Evolutionary conservation across 345 rosid genomes (phyloP).

Genomic region (Hypericum androsaemum): DNA sequence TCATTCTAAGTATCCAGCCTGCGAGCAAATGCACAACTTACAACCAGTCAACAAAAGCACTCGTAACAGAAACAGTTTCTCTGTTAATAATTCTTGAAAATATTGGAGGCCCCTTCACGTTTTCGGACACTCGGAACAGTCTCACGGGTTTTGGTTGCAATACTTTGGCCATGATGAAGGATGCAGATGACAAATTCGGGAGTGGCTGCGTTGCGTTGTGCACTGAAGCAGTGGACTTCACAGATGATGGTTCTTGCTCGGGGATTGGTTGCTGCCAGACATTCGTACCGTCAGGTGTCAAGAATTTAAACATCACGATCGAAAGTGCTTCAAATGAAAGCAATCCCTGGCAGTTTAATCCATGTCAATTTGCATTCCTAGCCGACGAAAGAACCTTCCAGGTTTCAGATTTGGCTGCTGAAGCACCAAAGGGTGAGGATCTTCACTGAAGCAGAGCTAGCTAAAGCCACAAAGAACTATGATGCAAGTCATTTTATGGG

Average conservation of each 20-base stretch:
- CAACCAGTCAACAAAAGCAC: neutral
- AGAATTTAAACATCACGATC: neutral
- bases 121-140: constrained; percentile 15
- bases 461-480: too few species aligned
- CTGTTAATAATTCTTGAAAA: neutral
- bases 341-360: constrained; percentile 3
- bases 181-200: accelerated
- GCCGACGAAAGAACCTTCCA: too few species aligned
- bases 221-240: too few species aligned
- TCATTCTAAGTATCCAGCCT: neutral
- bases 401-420: too few species aligned
- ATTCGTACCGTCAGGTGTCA: constrained; percentile 8
- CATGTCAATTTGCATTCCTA: constrained; percentile 10
- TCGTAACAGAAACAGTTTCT: neutral
- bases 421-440: too few species aligned
- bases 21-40: constrained; percentile 5
- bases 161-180: neutral
- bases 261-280: too few species aligned
- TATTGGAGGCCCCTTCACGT: neutral
- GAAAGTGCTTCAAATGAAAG: neutral
- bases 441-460: too few species aligned
- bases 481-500: too few species aligned
- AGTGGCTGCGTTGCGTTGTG: too few species aligned
- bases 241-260: too few species aligned
- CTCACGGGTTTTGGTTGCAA: constrained; percentile 23